A percentile compares a stretch with the other conserved stretches of the same genome.
Evolutionary conservation across 306 rosid genomes (phyloP).

Genomic region (Rubus idaeus): DNA sequence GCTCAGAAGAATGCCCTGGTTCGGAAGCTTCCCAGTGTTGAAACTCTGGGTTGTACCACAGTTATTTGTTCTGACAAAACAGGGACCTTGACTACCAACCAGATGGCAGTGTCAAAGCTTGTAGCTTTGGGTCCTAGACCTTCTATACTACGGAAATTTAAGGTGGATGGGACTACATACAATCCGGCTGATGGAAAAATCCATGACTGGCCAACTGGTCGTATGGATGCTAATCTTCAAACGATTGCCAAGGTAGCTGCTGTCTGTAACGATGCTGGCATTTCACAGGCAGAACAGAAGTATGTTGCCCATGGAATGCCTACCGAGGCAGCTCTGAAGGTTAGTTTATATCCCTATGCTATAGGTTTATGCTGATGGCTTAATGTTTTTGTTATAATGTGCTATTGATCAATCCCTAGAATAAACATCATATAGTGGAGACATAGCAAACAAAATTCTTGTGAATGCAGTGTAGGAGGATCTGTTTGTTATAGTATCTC

Average conservation of each 20-base stretch:
- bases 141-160: conserved; percentile 45
- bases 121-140: conserved; percentile 58
- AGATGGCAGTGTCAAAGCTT: conserved; percentile 73
- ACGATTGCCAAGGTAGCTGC: conserved; percentile 69
- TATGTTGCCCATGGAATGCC: conserved; percentile 69
- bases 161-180: conserved; percentile 75
- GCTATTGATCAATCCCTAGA: neutral
- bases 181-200: conserved; percentile 69
- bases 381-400: neutral
- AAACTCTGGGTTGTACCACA: conserved; percentile 53
- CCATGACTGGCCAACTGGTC: conserved; percentile 52
- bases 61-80: conserved; percentile 55
- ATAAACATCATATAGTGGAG: neutral
- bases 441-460: neutral
- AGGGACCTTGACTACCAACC: conserved; percentile 62
- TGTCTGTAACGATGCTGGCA: conserved; percentile 66
- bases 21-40: conserved; percentile 65
- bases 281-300: conserved; percentile 52
- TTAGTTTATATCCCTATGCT: conserved; percentile 1
- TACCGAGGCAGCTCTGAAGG: conserved; percentile 81
- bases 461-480: neutral
- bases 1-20: conserved; percentile 67
- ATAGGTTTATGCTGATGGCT: neutral
- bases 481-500: neutral
- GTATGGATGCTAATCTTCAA: conserved; percentile 70